Conservation (phyloP, 192 early-diverging fungal species). For the Chytriomyces sp. region DNA sequence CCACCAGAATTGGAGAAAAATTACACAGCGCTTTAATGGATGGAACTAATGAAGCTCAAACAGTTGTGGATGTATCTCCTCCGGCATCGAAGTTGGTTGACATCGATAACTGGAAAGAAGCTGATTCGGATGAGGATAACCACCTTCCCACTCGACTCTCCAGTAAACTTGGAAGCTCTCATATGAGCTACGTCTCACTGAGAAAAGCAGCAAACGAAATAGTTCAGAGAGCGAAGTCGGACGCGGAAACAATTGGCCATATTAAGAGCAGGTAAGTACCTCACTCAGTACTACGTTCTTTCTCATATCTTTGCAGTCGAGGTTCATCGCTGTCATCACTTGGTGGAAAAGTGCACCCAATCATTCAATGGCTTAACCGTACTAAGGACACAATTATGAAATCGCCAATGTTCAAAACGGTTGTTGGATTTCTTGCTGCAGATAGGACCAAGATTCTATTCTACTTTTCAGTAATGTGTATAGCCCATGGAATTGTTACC, state of each 20-base stretch:
- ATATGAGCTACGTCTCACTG: conserved; percentile 10
- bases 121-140: no score
- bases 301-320: background rate
- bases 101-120: no score
- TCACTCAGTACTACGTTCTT: background rate
- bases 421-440: background rate
- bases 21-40: no score
- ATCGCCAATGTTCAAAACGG: background rate
- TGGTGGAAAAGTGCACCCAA: background rate
- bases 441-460: conserved; percentile 17
- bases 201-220: conserved; percentile 9
- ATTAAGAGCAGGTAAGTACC: background rate
- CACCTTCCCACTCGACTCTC: no score
- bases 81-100: no score
- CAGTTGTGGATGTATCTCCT: no score
- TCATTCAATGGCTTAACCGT: background rate
- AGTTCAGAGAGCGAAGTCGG: background rate
- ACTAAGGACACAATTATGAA: conserved; percentile 10
- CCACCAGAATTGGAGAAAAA: no score
- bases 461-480: conserved; percentile 1
- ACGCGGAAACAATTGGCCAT: background rate
- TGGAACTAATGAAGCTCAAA: no score
- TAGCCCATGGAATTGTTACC: background rate
- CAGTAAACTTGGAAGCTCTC: no score
- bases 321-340: conserved; percentile 2